Conservation (phyloP, 306 rosid species). For the Citrullus colocynthis region DNA sequence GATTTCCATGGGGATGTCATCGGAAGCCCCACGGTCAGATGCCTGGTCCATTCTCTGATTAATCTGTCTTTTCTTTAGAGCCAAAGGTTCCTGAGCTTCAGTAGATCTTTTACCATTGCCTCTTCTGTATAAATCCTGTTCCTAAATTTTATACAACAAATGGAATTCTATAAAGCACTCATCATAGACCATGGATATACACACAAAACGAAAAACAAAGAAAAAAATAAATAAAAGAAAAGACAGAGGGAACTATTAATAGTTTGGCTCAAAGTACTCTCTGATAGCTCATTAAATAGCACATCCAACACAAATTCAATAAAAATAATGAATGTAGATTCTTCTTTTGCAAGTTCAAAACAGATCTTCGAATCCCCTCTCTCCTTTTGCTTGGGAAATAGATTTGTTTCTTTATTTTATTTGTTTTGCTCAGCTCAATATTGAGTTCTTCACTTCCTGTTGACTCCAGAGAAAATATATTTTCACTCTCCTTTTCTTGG, state of each 20-base stretch:
- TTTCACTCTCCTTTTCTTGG: neutral
- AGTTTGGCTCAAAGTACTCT: neutral
- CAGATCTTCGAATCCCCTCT: neutral
- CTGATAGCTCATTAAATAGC: neutral
- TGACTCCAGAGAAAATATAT: neutral
- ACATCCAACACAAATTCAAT: neutral
- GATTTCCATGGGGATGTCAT: constrained; percentile 91
- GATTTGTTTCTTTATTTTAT: neutral
- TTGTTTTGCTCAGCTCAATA: neutral
- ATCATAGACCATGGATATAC: neutral
- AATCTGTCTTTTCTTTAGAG: constrained; percentile 23
- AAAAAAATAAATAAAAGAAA: neutral
- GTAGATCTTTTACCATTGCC: constrained; percentile 28
- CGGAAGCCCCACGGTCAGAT: constrained; percentile 46
- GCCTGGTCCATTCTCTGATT: constrained; percentile 26
- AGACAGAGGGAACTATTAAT: neutral
- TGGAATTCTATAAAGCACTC: neutral
- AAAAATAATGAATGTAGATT: neutral
- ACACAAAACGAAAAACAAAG: neutral
- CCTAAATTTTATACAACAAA: neutral
- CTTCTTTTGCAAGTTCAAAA: neutral
- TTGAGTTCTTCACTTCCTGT: neutral
- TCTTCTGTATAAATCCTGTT: constrained; percentile 47
- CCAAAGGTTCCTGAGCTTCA: constrained; percentile 29
- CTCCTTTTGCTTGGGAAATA: neutral